Percentiles rank a stretch among this genome's conserved stretches.
Evolutionary conservation across 192 early-diverging fungal genomes (phyloP).

Genomic region (Spizellomyces punctatus): DNA sequence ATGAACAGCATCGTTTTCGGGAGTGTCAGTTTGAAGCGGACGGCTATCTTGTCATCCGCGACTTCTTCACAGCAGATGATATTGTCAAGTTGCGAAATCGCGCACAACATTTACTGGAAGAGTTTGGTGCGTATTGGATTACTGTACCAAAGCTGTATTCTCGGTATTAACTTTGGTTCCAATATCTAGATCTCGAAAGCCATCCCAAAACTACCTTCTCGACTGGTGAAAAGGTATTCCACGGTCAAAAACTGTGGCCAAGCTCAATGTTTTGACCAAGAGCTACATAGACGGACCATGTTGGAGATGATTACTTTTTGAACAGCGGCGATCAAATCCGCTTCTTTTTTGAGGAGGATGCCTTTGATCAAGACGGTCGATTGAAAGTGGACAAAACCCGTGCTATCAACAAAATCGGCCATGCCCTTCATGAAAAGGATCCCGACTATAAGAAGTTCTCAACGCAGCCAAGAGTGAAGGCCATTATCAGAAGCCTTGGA

Average conservation of each 20-base stretch:
- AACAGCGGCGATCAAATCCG: constrained; percentile 78
- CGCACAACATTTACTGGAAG: constrained; percentile 61
- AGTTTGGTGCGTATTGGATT: constrained; percentile 36
- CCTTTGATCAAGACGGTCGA: constrained; percentile 67
- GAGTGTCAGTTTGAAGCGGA: constrained; percentile 38
- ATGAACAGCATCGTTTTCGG: too few species aligned
- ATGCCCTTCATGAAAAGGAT: constrained; percentile 82
- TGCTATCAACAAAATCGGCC: constrained; percentile 91
- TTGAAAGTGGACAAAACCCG: constrained; percentile 61
- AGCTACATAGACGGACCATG: constrained; percentile 49
- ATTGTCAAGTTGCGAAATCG: constrained; percentile 43
- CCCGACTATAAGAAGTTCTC: constrained; percentile 74
- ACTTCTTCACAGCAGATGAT: constrained; percentile 64
- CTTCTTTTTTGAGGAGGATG: constrained; percentile 88
- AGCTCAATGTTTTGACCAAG: neutral
- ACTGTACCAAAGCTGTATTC: neutral
- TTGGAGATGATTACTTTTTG: constrained; percentile 90
- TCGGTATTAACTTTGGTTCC: neutral
- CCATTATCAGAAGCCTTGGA: constrained; percentile 60
- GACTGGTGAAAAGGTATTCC: constrained; percentile 59
- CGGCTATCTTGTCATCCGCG: constrained; percentile 64
- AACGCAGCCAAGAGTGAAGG: constrained; percentile 50
- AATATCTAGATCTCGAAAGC: constrained; percentile 48
- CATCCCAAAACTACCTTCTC: constrained; percentile 82
- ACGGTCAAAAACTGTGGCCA: neutral